These are phyloP conservation scores for Podosphaera fusca DNA, from an alignment of 2,329 filamentous ascomycete genomes.

Conservation along the genomic window DNA sequence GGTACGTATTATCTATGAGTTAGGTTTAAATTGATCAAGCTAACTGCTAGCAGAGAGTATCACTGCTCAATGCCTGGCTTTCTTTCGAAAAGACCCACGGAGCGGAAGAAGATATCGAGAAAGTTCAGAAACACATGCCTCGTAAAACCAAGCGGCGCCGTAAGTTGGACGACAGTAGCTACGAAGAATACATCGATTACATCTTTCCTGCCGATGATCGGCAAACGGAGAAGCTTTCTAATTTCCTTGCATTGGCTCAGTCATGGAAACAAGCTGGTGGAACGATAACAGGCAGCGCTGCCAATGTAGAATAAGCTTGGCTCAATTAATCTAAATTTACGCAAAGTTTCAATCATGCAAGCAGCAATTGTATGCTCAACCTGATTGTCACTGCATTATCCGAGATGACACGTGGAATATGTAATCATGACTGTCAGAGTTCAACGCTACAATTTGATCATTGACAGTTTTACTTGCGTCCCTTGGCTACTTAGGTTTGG, in stretches of 20 bases:
- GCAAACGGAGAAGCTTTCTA: slow-evolving; percentile 61
- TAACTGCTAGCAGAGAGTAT: slow-evolving; percentile 38
- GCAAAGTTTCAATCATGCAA: too few relatives aligned
- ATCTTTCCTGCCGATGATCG: slow-evolving; percentile 91
- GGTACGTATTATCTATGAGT: slow-evolving; percentile 18
- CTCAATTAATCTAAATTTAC: too few relatives aligned
- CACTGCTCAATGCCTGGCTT: slow-evolving; percentile 77
- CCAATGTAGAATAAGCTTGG: not conserved
- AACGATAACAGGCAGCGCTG: slow-evolving; percentile 8
- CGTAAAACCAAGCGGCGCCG: slow-evolving; percentile 78
- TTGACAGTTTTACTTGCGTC: too few relatives aligned
- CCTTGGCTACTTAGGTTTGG: too few relatives aligned
- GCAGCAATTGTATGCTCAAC: too few relatives aligned
- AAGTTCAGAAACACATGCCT: slow-evolving; percentile 83
- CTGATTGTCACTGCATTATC: too few relatives aligned
- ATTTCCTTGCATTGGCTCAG: slow-evolving; percentile 64
- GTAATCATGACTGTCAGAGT: too few relatives aligned
- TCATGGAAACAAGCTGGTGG: slow-evolving; percentile 30
- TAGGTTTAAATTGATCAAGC: slow-evolving; percentile 2
- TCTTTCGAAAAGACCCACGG: slow-evolving; percentile 80
- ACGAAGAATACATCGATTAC: slow-evolving; percentile 94
- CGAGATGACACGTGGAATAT: too few relatives aligned
- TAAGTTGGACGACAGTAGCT: slow-evolving; percentile 74
- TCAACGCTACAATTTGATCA: too few relatives aligned
- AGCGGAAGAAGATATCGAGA: slow-evolving; percentile 46